Percentiles rank a stretch among this genome's conserved stretches.
Evolutionary conservation across 1,284 basidiomycete genomes (phyloP).

Genomic region (Ceratobasidium sp.): DNA sequence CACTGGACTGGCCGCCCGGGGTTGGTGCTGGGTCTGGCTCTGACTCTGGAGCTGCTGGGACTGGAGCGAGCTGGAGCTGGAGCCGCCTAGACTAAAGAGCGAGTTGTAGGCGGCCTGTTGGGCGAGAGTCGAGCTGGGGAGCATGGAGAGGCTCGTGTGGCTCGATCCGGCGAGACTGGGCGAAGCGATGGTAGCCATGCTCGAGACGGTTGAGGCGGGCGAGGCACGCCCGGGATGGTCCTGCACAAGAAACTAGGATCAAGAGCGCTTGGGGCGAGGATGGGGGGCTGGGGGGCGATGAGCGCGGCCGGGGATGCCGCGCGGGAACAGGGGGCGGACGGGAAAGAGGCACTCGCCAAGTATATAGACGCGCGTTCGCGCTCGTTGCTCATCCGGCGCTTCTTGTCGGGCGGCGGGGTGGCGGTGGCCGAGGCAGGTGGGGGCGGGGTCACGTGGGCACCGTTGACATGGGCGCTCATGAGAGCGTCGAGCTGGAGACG

Average conservation of each 20-base stretch:
- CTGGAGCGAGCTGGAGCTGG: neutral
- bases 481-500: constrained; percentile 34
- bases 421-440: constrained; percentile 5
- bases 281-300: constrained; percentile 5
- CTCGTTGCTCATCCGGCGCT: constrained; percentile 49
- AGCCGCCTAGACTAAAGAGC: constrained; percentile 4
- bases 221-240: constrained; percentile 25
- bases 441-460: constrained; percentile 42
- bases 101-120: constrained; percentile 37
- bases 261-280: constrained; percentile 37
- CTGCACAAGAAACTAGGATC: constrained; percentile 43
- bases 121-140: constrained; percentile 8
- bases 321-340: constrained; percentile 33
- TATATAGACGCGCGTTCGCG: constrained; percentile 44
- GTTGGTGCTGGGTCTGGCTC: neutral
- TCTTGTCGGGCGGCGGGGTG: constrained; percentile 45
- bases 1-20: neutral
- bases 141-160: constrained; percentile 24
- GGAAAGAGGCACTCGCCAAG: constrained; percentile 46
- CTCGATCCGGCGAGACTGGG: constrained; percentile 4
- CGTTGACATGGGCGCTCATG: constrained; percentile 13
- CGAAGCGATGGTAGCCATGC: constrained; percentile 12
- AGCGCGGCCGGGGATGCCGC: neutral
- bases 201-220: constrained; percentile 20
- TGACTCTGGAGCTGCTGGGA: constrained; percentile 1